Conservation (phyloP, 2,329 filamentous ascomycete species). For the Beauveria medogensis region DNA sequence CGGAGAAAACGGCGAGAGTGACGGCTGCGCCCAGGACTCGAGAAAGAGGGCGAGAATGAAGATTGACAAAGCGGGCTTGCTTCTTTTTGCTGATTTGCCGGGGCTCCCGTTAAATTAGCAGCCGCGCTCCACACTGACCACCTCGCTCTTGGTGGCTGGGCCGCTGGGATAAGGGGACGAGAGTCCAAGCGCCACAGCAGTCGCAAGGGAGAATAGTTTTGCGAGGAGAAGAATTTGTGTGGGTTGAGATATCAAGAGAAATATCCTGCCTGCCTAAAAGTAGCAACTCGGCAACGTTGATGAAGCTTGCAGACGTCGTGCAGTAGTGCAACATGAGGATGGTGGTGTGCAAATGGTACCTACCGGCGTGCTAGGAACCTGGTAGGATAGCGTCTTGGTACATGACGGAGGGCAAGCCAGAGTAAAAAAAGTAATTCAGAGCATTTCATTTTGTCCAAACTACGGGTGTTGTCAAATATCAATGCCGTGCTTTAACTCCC, state of each 20-base stretch:
- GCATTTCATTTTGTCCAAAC: no score
- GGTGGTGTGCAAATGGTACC: background rate
- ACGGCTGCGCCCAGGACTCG: background rate
- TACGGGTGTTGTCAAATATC: no score
- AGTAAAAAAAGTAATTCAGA: no score
- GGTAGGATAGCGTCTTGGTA: no score
- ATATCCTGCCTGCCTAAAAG: background rate
- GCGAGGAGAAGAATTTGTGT: background rate
- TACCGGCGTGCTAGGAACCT: no score
- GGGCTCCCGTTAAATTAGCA: constrained; percentile 5
- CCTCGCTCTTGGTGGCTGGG: background rate
- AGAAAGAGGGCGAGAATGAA: background rate
- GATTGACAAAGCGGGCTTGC: constrained; percentile 1
- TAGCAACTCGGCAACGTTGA: background rate
- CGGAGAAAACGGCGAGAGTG: background rate
- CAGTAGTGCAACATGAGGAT: background rate
- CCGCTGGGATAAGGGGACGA: background rate
- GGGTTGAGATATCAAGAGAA: no score
- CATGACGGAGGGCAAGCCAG: no score
- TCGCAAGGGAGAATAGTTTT: background rate
- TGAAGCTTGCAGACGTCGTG: background rate
- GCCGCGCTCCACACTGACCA: constrained; percentile 4
- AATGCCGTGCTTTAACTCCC: no score
- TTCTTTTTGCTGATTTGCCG: background rate
- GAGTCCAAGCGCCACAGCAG: constrained; percentile 8